Base-by-base conservation (phyloP, 2,329 filamentous ascomycete genomes). In the Chaetomiaceae sp. region DNA sequence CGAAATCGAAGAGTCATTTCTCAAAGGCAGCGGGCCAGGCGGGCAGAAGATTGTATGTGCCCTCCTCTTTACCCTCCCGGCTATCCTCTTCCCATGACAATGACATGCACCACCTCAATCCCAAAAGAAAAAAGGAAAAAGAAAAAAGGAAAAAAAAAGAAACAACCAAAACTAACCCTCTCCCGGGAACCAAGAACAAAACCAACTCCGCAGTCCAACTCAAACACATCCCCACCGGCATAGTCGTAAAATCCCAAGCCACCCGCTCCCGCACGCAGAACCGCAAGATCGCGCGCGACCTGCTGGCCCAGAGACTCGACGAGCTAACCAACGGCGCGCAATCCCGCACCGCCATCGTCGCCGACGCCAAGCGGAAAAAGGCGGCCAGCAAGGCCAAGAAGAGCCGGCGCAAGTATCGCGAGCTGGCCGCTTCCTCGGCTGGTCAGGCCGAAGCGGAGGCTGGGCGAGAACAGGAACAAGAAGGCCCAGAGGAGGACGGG, bases 141-240 rank as follows among this genome's bases (percentile, higher is more conserved):
- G n/a, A n/a, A n/a, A n/a, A n/a, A n/a, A n/a, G n/a, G n/a, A n/a
- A n/a, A n/a, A n/a, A n/a, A n/a, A n/a, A n/a, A n/a, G n/a, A n/a
- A n/a, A n/a, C n/a, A n/a, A n/a, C n/a, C n/a, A n/a, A n/a, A 29
- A 46, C 34, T n/a, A 43, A 34, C 21, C n/a, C 30, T 38, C 40
- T 43, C 11, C 21, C 11, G n/a, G 9, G 9, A 27, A 27, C 11
- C 37, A 41, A 85, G 86, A 99, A 99, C 73, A 99, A 99, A 82
- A 99, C 94, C 23, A 90, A 85, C 60, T 96, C 89, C 0, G 92
- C 92, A 33, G 92, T 96, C 2, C 94, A 99, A 68, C 77, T 99
- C 32, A 94, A 86, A 61, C 94, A 99, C 69, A 73, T 87, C 14
- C 90, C 92, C 5, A 95, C 91, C 0, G 92, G 92, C 56, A 83